Evolutionary conservation across 176 grass and related monocot genomes (phyloP), one percentile per base, ranked within the genome.

Genomic region (Paspalum notatum): DNA sequence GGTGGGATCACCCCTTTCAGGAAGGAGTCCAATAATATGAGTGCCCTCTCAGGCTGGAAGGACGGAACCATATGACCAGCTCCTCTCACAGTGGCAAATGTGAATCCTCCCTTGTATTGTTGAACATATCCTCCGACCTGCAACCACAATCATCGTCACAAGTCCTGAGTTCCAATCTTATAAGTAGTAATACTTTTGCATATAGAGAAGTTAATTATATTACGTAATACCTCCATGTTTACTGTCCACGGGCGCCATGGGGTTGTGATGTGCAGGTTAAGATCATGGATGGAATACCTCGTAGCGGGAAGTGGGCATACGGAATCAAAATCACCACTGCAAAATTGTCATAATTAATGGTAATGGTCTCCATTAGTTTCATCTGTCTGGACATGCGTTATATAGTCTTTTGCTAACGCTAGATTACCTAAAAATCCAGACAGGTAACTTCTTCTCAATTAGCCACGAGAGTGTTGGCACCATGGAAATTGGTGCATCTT

Each of bases 61-160:
- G 62, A 85, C 5, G 91, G 82, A 62, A 94, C 88, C 79, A 74
- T 68, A 55, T 91, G 91, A 0, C 82, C 91, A 41, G 91, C 77
- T 73, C 79, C 85, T 63, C 85, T 91, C 8, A 91, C 85, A 11
- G 91, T 86, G 4, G 75, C 79, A 65, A 94, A 80, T 15, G 72
- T 81, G 57, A 91, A 80, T 57, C 83, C 83, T 74, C 86, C 71
- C 8, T 51, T 54, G 25, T 94, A 88, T 17, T 91, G 74, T 1
- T 76, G 85, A 62, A 87, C 82, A 82, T 88, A 86, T 12, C 86
- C 84, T 47, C 58, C 84, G 4, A 86, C 84, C 84, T 86, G 26
- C 42, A n/a, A n/a, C n/a, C n/a, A n/a, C 14, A 70, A 62, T 14
- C 43, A 55, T 17, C 20, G 40, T 42, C 40, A 42, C 6, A 42